Evolutionary conservation across 139 green algal genomes (phyloP).

Genomic region (Chlorella sp.): DNA sequence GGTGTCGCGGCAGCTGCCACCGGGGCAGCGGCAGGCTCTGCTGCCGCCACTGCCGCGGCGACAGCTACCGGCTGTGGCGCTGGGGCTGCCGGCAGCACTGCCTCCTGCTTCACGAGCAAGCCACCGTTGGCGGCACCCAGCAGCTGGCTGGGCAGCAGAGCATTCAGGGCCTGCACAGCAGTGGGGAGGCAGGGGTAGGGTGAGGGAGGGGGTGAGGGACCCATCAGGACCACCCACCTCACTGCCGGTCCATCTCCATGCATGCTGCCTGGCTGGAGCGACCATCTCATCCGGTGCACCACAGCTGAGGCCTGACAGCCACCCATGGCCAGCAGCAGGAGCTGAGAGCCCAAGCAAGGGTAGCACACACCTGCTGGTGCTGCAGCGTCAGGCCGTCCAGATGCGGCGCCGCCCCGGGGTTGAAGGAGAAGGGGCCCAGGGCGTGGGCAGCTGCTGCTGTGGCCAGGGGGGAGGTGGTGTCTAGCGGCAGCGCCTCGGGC

Average conservation of each 20-base stretch:
- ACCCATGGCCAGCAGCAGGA: too few relatives aligned
- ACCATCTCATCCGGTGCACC: too few relatives aligned
- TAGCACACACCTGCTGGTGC: constrained; percentile 18
- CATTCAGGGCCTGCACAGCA: background rate
- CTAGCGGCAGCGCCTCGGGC: background rate
- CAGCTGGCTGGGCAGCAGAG: background rate
- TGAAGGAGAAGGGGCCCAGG: background rate
- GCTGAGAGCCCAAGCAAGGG: too few relatives aligned
- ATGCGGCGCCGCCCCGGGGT: background rate
- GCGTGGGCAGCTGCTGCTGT: background rate
- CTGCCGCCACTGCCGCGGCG: background rate
- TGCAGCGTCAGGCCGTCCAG: background rate
- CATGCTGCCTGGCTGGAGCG: too few relatives aligned
- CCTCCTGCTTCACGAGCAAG: background rate
- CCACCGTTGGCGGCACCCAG: too few relatives aligned
- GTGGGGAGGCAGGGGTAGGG: background rate
- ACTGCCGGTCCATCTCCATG: too few relatives aligned
- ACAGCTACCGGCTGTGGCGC: background rate
- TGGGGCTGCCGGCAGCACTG: background rate
- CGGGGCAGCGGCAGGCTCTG: background rate
- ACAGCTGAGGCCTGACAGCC: too few relatives aligned
- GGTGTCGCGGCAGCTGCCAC: background rate
- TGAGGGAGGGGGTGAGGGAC: too few relatives aligned
- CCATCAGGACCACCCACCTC: too few relatives aligned
- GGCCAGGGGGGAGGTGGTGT: constrained; percentile 18